Conservation (phyloP, 2,329 filamentous ascomycete species). For the Colletotrichum graminicola region DNA sequence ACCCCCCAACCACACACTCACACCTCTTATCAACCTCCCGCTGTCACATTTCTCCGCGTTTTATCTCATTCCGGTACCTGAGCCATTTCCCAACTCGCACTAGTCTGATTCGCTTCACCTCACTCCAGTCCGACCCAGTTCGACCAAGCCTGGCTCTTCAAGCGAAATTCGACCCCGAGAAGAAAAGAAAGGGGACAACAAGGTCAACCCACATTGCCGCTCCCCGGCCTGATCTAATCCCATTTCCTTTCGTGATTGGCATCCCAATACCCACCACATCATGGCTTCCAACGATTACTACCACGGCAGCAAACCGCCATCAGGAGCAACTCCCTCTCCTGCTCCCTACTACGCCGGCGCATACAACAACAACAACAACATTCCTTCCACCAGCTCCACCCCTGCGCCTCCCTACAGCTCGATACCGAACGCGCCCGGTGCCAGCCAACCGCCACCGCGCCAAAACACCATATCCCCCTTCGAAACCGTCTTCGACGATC, state of each 20-base stretch:
- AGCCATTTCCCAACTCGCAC: constrained; percentile 26
- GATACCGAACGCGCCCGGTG: constrained; percentile 34
- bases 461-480: constrained; percentile 67
- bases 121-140: not conserved
- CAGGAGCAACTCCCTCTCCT: constrained; percentile 53
- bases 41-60: constrained; percentile 42
- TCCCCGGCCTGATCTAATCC: constrained; percentile 22
- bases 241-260: constrained; percentile 21
- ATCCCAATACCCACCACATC: constrained; percentile 43
- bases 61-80: constrained; percentile 36
- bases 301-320: constrained; percentile 55
- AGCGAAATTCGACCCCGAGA: constrained; percentile 40
- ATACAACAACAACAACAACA: constrained; percentile 54
- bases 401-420: constrained; percentile 55
- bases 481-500: constrained; percentile 76
- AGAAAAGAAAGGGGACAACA: constrained; percentile 11
- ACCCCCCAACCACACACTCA: constrained; percentile 22
- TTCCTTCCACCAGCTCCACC: constrained; percentile 56
- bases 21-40: constrained; percentile 24
- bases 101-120: constrained; percentile 30
- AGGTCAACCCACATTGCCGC: constrained; percentile 31
- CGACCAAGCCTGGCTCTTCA: constrained; percentile 22
- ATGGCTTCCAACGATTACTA: constrained; percentile 79
- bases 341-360: constrained; percentile 57
- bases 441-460: constrained; percentile 49